Evolutionary conservation across 2,329 filamentous ascomycete genomes (phyloP).

Genomic region (Scedosporium minutisporum): DNA sequence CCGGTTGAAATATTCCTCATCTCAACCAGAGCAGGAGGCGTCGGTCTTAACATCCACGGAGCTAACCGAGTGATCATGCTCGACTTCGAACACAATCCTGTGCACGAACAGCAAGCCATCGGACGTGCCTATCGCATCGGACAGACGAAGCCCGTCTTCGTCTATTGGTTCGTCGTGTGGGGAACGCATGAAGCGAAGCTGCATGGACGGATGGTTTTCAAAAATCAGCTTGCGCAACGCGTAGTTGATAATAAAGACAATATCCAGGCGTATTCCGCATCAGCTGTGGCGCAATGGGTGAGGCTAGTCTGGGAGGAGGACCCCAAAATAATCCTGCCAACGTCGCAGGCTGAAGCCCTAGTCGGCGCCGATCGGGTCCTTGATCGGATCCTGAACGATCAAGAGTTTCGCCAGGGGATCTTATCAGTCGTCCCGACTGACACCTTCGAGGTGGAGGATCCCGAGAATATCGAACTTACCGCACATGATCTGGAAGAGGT

Average conservation of each 20-base stretch:
- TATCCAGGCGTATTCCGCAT: slow-evolving; percentile 49
- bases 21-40: slow-evolving; percentile 71
- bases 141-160: slow-evolving; percentile 69
- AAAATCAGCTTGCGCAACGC: slow-evolving; percentile 66
- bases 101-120: slow-evolving; percentile 76
- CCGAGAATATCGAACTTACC: slow-evolving; percentile 44
- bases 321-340: slow-evolving; percentile 36
- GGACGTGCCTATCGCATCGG: slow-evolving; percentile 80
- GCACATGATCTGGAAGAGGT: slow-evolving; percentile 51
- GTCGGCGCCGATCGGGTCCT: slow-evolving; percentile 56
- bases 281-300: slow-evolving; percentile 21
- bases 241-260: slow-evolving; percentile 80
- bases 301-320: slow-evolving; percentile 1
- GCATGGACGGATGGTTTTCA: slow-evolving; percentile 69
- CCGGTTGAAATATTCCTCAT: slow-evolving; percentile 60
- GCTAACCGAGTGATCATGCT: slow-evolving; percentile 83
- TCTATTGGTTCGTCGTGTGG: slow-evolving; percentile 71
- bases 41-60: slow-evolving; percentile 73
- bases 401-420: slow-evolving; percentile 29
- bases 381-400: slow-evolving; percentile 32
- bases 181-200: slow-evolving; percentile 72
- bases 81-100: slow-evolving; percentile 74
- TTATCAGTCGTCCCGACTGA: slow-evolving; percentile 56
- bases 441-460: slow-evolving; percentile 60
- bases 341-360: slow-evolving; percentile 20